Evolutionary conservation across 352 stramenopile genomes (phyloP).

Genomic region (Phytophthora multivora): DNA sequence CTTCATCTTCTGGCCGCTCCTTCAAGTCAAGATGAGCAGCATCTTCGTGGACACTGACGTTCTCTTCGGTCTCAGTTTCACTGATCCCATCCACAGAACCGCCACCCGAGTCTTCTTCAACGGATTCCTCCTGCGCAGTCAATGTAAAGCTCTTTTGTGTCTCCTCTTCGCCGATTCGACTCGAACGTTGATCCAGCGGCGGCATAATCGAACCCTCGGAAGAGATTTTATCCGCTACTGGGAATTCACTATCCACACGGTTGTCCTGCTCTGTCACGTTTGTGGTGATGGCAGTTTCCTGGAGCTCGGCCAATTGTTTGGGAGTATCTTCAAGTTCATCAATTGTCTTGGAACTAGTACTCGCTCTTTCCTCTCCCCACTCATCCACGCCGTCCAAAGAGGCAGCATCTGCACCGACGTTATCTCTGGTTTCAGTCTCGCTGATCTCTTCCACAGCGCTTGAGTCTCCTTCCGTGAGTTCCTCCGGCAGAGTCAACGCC

Average conservation of each 20-base stretch:
- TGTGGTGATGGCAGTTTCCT: neutral
- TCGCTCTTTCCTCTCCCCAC: neutral
- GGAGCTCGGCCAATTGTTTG: neutral
- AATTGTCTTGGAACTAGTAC: neutral
- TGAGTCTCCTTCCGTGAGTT: neutral
- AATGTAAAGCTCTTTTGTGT: no score
- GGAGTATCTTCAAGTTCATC: neutral
- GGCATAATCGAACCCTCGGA: no score
- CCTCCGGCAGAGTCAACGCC: neutral
- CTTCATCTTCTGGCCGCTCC: neutral
- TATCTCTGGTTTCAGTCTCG: neutral
- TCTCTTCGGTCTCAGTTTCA: neutral
- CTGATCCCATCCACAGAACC: constrained; percentile 6
- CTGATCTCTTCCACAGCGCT: constrained; percentile 5
- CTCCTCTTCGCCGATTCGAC: no score
- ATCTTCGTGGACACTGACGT: neutral
- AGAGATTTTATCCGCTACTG: no score
- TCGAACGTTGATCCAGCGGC: no score
- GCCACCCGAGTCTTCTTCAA: neutral
- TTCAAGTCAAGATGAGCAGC: neutral
- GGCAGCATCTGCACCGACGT: neutral
- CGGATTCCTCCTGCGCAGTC: neutral
- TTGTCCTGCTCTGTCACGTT: neutral
- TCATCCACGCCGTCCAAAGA: neutral
- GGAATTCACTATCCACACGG: no score